These are phyloP conservation scores for Calonectria honghensis DNA, from an alignment of 2,329 filamentous ascomycete species.

Conservation along the genomic window DNA sequence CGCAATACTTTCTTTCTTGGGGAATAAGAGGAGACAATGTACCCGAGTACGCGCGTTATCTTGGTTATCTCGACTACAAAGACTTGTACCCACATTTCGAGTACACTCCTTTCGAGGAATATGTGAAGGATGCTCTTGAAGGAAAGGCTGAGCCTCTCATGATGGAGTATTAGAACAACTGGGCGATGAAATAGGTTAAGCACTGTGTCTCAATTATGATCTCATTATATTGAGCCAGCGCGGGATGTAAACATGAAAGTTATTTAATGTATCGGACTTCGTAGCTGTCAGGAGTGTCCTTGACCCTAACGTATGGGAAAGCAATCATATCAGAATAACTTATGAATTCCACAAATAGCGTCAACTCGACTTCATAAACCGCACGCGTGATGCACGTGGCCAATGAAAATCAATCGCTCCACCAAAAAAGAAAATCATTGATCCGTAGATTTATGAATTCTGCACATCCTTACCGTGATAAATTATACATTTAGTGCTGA, in stretches of 20 bases:
- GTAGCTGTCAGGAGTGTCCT: no score
- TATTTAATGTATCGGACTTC: no score
- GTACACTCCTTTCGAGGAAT: background rate
- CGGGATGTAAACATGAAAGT: no score
- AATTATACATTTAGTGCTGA: background rate
- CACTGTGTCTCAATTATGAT: background rate
- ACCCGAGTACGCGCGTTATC: background rate
- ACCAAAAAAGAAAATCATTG: background rate
- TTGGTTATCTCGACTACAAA: background rate
- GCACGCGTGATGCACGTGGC: background rate
- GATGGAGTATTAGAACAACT: background rate
- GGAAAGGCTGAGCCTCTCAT: background rate
- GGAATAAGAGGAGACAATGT: background rate
- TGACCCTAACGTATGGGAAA: no score
- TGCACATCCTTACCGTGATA: no score
- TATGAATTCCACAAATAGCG: background rate
- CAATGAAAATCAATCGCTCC: background rate
- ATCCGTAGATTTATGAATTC: background rate
- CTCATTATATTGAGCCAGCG: no score
- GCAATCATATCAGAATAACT: no score
- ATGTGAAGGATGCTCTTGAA: background rate
- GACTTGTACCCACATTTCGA: background rate
- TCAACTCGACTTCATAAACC: background rate
- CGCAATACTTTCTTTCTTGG: background rate
- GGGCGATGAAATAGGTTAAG: background rate